Base-by-base conservation (phyloP, 1,284 basidiomycete genomes). In the Uromyces viciae-fabae region DNA sequence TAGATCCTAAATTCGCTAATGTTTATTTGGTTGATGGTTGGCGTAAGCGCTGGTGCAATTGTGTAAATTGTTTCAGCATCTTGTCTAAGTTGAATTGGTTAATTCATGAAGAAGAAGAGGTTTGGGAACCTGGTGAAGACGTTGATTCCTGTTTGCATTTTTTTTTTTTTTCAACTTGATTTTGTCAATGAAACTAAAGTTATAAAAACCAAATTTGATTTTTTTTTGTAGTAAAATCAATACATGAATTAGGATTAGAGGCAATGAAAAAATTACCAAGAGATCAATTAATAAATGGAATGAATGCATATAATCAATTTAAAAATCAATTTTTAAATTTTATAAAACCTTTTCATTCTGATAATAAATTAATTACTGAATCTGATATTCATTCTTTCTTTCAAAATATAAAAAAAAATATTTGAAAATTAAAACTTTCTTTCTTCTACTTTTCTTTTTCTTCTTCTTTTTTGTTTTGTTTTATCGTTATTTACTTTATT, bases 101-200 rank as follows among this genome's bases (percentile, higher is more conserved):
- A 42, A 38, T 46, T 11, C 42, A 58, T 56, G 64, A 66, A 52
- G 75, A 79, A 31, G 76, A 79, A 72, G 76, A 79, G 4, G 68
- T 72, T 40, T 79, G 76, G 76, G 76, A 79, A 36, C 76, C 76
- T 69, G 76, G 64, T 38, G 76, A 72, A n/a, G 76, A 79, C 49
- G n/a, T 52, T 19, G 76, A 69, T 72, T 79, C 76, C 58, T 42
- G 76, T 79, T 54, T 9, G 22, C 40, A 15, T 68, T 9, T 25
- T 2, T 43, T 14, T 43, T 3, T 68, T n/a, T 68, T 28, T 40
- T 43, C 25, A 17, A 28, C 54, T 56, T 56, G 7, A 7, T 9
- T 56, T 7, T 56, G 22, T 19, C 40, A 36, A 3, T 36, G 33
- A 3, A 8, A 4, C 40, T 64, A 22, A 31, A 64, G 19, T 64